Conservation (phyloP, 192 early-diverging fungal genomes). For the Phycomyces blakesleeanus region DNA sequence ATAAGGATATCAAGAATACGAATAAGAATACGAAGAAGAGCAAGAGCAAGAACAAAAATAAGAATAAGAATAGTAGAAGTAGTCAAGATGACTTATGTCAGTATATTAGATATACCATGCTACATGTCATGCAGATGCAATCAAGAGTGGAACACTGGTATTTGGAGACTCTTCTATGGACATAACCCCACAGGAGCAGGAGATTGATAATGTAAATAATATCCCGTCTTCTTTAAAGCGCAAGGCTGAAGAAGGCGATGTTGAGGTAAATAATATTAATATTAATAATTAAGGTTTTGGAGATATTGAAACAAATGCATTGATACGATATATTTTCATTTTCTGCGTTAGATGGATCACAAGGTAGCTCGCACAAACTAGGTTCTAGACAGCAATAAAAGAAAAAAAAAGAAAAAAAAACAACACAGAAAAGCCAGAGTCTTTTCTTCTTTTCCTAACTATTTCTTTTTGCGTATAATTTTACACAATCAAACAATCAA, state of each 20-base stretch:
- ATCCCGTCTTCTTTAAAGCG: constrained; percentile 3
- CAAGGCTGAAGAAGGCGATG: not conserved
- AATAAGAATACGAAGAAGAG: too few species aligned
- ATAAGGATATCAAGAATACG: too few species aligned
- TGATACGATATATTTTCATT: not conserved
- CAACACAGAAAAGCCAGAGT: not conserved
- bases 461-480: too few species aligned
- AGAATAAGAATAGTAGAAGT: too few species aligned
- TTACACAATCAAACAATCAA: too few species aligned
- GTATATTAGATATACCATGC: constrained; percentile 54
- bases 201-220: constrained; percentile 13
- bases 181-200: not conserved
- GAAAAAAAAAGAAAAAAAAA: not conserved
- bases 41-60: too few species aligned
- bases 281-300: not conserved
- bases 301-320: not conserved
- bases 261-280: constrained; percentile 9
- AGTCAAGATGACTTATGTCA: not conserved
- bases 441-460: not conserved
- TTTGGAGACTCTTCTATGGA: constrained; percentile 6
- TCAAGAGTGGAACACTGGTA: constrained; percentile 11
- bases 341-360: not conserved
- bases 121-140: constrained; percentile 53
- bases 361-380: constrained; percentile 2
- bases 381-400: not conserved